Percentiles rank a stretch among this genome's conserved stretches.
These are phyloP conservation scores for Saturnispora gosingensis DNA, from an alignment of 805 yeast species.

Conservation along the genomic window DNA sequence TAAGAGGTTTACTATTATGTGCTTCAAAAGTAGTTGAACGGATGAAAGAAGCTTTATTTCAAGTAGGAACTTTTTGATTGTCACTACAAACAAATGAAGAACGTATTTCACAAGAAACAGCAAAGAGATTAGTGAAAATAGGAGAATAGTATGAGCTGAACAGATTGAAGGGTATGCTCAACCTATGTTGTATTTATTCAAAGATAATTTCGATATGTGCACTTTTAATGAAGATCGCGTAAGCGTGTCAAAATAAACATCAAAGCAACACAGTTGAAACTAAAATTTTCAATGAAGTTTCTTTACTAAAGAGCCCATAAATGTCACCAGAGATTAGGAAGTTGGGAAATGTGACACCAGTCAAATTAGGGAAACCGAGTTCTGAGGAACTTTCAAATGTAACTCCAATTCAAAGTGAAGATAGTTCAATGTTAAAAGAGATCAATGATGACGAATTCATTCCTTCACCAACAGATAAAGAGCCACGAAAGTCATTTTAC, in stretches of 20 bases:
- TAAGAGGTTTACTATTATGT: no score
- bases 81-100: no score
- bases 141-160: no score
- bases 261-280: neutral
- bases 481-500: conserved; percentile 24
- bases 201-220: neutral
- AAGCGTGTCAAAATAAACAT: neutral
- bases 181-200: no score
- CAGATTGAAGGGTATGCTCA: no score
- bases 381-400: neutral
- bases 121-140: no score
- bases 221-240: neutral
- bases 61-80: no score
- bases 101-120: no score
- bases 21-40: no score
- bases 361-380: neutral
- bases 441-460: conserved; percentile 9
- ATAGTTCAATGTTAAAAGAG: neutral
- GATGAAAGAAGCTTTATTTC: no score
- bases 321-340: neutral
- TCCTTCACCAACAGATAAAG: conserved; percentile 12
- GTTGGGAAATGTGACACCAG: neutral
- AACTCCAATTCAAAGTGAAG: neutral
- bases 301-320: neutral
- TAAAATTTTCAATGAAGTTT: neutral